A percentile compares a stretch with the other conserved stretches of the same genome.
These are phyloP conservation scores for Venturia oleaginea DNA, from an alignment of 2,329 filamentous ascomycete species.

Conservation along the genomic window DNA sequence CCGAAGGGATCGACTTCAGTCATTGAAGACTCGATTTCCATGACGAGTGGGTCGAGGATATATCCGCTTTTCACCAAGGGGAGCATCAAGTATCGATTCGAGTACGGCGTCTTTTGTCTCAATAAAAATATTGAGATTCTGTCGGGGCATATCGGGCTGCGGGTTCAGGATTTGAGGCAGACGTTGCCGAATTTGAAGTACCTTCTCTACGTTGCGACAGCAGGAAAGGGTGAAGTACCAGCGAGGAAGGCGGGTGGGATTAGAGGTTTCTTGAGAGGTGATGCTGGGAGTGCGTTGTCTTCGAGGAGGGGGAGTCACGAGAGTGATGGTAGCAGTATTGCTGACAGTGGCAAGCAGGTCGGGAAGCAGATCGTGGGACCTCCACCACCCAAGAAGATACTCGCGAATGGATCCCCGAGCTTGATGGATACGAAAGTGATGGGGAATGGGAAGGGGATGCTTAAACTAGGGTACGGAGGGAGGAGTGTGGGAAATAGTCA, in stretches of 20 bases:
- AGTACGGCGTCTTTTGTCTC: constrained; percentile 92
- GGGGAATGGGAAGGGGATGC: background rate
- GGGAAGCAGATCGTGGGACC: background rate
- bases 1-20: constrained; percentile 65
- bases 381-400: background rate
- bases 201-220: constrained; percentile 78
- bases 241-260: constrained; percentile 46
- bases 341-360: background rate
- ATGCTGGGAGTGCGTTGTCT: constrained; percentile 1
- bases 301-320: constrained; percentile 4
- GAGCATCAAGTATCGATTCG: constrained; percentile 77
- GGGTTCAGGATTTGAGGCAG: constrained; percentile 81
- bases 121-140: constrained; percentile 87
- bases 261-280: constrained; percentile 32
- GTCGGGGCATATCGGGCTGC: constrained; percentile 55
- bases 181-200: constrained; percentile 92
- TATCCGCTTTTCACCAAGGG: constrained; percentile 73
- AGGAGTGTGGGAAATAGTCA: background rate
- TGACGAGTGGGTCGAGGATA: constrained; percentile 21
- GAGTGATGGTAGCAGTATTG: background rate
- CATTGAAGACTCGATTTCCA: constrained; percentile 63
- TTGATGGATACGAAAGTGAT: background rate
- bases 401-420: background rate
- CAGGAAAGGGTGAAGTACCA: constrained; percentile 57
- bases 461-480: background rate